Percentiles rank a stretch among this genome's conserved stretches.
Evolutionary conservation across 2,329 filamentous ascomycete genomes (phyloP).

Genomic region (Sarocladiaceae sp.): DNA sequence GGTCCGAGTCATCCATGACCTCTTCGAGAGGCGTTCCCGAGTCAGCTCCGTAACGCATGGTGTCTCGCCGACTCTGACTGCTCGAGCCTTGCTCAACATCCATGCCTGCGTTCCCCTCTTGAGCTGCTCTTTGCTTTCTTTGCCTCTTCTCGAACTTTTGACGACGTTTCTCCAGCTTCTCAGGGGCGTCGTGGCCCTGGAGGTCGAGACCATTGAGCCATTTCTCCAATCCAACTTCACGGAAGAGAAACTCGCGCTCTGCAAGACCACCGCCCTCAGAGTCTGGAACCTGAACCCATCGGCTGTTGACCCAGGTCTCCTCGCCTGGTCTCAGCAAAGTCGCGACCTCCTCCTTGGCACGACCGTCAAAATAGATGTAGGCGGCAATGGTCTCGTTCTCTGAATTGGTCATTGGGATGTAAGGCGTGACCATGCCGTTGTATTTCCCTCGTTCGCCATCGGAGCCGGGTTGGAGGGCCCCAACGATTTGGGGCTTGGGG

Average conservation of each 20-base stretch:
- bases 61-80: conserved; percentile 34
- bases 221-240: conserved; percentile 89
- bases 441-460: conserved; percentile 39
- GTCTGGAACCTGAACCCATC: conserved; percentile 92
- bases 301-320: conserved; percentile 97
- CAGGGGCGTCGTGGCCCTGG: conserved; percentile 85
- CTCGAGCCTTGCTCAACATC: conserved; percentile 37
- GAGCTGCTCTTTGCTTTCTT: conserved; percentile 50
- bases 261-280: conserved; percentile 89
- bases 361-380: conserved; percentile 97
- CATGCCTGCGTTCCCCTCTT: conserved; percentile 27
- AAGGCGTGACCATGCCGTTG: conserved; percentile 63
- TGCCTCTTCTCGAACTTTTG: conserved; percentile 69
- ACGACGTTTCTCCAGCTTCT: conserved; percentile 82
- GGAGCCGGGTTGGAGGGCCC: conserved; percentile 53
- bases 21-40: conserved; percentile 68
- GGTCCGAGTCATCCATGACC: conserved; percentile 62
- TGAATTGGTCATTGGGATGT: conserved; percentile 86
- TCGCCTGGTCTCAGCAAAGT: conserved; percentile 87
- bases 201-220: conserved; percentile 96
- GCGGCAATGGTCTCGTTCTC: conserved; percentile 96
- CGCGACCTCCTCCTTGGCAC: conserved; percentile 92
- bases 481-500: conserved; percentile 77
- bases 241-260: conserved; percentile 94
- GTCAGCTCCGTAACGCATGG: conserved; percentile 76